Conservation (phyloP, 495 filamentous ascomycete species). For the Penicillium cataractarum region DNA sequence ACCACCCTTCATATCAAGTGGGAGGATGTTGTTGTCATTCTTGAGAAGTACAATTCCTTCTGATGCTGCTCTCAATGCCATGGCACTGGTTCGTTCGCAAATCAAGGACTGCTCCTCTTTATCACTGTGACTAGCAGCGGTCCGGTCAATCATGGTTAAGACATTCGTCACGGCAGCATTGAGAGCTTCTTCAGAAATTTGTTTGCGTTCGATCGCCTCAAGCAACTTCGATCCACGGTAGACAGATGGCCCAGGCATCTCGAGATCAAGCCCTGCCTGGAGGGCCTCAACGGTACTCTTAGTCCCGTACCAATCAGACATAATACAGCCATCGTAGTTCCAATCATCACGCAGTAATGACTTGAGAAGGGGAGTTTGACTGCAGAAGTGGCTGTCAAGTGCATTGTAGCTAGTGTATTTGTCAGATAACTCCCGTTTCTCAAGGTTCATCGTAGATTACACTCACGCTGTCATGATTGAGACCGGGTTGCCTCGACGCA, state of each 20-base stretch:
- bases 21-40: conserved; percentile 5
- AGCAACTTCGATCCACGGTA: background rate
- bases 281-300: conserved; percentile 3
- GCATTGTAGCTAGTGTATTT: conserved; percentile 2
- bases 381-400: background rate
- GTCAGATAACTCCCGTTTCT: background rate
- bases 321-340: background rate
- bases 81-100: background rate
- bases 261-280: conserved; percentile 7
- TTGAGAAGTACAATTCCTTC: conserved; percentile 15
- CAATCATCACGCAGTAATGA: conserved; percentile 8
- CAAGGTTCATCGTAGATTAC: background rate
- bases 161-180: conserved; percentile 1
- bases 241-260: conserved; percentile 10
- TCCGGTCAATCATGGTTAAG: background rate
- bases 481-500: conserved; percentile 35
- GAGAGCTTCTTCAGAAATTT: background rate
- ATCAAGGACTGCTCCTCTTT: background rate
- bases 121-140: background rate
- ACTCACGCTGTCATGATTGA: conserved; percentile 10
- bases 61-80: background rate
- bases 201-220: background rate
- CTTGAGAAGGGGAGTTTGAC: background rate
- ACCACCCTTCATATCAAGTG: background rate
- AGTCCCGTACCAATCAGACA: conserved; percentile 8